Base-by-base conservation (phyloP, 2,329 filamentous ascomycete species). In the Exophiala oligosperma region DNA sequence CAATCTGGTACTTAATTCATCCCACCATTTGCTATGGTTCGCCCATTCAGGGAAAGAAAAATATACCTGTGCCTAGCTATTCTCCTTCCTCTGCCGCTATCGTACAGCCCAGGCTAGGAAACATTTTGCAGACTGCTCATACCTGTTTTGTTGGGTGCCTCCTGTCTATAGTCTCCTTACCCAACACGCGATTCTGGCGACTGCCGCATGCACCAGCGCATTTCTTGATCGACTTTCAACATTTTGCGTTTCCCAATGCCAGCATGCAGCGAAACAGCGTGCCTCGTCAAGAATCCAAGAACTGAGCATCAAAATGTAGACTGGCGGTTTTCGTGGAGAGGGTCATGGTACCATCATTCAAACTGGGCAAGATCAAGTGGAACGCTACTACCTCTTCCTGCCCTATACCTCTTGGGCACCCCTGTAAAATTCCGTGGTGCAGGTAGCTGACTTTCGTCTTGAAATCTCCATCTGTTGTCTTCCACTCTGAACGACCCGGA, bases 381-480 rank as follows among this genome's bases (percentile, higher is more conserved):
- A 66, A 97, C 92, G 78, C 90, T 97, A 76, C 92, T 97, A 32
- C 92, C 93, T 70, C 93, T 84, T 7, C 94, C 94, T 37, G 94
- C 94, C 62, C 93, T 82, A 74, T 97, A 99, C 71, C 85, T 86
- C 72, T 89, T 92, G 21, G 82, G 76, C 2, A 84, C 85, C n/a
- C 88, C 89, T 1, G 80, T 76, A 70, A 95, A 97, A 1, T 89
- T 86, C 68, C 93, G 82, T 23, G 93, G 93, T 67, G 92, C 93
- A 0, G 94, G 93, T 48, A 97, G 81, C 66, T 90, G 81, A 37
- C 81, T 83, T 67, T 97, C 93, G 48, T 88, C 84, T 67, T 93
- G 89, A 70, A 97, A 99, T 64, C 87, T 89, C 86, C 92, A 99
- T 65, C 93, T 82, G 54, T 81, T 73, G 72, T 97, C 94, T 62